Conservation (phyloP, 495 filamentous ascomycete species). For the Elasticomyces elasticus region DNA sequence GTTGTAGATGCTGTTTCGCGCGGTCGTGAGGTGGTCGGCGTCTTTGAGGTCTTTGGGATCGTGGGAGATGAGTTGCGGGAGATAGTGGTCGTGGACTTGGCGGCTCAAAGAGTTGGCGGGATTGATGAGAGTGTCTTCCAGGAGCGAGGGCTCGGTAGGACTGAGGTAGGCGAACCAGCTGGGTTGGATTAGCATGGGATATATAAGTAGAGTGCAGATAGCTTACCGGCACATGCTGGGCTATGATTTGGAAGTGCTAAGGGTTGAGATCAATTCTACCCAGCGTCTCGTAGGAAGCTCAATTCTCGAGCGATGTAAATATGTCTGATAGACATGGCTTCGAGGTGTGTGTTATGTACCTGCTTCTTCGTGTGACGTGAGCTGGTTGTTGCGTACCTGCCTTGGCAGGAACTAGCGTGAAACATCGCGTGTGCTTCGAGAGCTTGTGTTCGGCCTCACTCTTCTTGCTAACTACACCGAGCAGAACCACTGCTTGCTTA, state of each 20-base stretch:
- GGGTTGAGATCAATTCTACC: not conserved
- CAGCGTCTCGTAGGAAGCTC: not conserved
- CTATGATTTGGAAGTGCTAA: not conserved
- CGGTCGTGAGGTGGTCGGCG: slow-evolving; percentile 27
- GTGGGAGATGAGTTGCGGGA: slow-evolving; percentile 38
- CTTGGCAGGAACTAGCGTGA: not conserved
- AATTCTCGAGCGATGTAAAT: too few relatives aligned
- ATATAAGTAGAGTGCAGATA: not conserved
- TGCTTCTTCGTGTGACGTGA: too few relatives aligned
- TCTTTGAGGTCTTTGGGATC: slow-evolving; percentile 24
- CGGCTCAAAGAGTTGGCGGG: slow-evolving; percentile 36
- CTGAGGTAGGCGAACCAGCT: slow-evolving; percentile 36
- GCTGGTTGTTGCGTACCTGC: not conserved
- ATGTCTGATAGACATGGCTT: too few relatives aligned
- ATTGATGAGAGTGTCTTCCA: slow-evolving; percentile 32
- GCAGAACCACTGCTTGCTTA: too few relatives aligned
- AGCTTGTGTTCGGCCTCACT: too few relatives aligned
- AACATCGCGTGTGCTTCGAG: too few relatives aligned
- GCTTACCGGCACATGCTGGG: slow-evolving; percentile 18
- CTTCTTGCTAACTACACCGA: too few relatives aligned
- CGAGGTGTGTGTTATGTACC: too few relatives aligned
- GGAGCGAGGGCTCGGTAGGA: slow-evolving; percentile 29
- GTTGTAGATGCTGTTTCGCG: slow-evolving; percentile 41
- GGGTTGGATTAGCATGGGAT: not conserved
- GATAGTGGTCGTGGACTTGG: slow-evolving; percentile 43